Conservation (phyloP, 177 flowering plant species). For the Vitis hybrid region DNA sequence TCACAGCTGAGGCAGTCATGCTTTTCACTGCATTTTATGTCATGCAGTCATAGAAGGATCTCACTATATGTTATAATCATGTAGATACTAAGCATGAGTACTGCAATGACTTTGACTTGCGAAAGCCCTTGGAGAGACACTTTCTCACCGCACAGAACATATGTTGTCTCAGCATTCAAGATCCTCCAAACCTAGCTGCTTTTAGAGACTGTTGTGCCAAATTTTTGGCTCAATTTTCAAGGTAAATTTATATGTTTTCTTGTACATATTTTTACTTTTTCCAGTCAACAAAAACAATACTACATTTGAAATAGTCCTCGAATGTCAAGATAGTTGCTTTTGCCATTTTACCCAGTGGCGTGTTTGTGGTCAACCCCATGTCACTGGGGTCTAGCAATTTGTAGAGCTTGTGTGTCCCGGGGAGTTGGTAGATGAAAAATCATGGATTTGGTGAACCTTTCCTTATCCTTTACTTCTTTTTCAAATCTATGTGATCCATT, state of each 20-base stretch:
- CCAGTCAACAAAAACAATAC: too few relatives aligned
- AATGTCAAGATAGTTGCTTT: not conserved
- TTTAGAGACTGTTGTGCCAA: constrained; percentile 63
- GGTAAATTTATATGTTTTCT: constrained; percentile 36
- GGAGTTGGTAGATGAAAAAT: too few relatives aligned
- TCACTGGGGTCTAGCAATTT: too few relatives aligned
- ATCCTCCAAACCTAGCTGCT: constrained; percentile 39
- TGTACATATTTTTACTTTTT: not conserved
- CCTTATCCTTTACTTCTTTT: too few relatives aligned
- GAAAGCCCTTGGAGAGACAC: constrained; percentile 84
- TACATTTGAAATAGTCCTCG: too few relatives aligned
- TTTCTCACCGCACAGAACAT: constrained; percentile 48
- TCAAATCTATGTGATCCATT: too few relatives aligned
- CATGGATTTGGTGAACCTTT: too few relatives aligned
- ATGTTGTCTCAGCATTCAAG: constrained; percentile 72
- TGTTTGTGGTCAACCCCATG: not conserved
- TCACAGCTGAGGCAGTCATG: too few relatives aligned
- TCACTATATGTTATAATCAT: constrained; percentile 10
- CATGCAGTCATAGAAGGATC: too few relatives aligned
- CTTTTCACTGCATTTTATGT: not conserved
- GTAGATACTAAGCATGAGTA: constrained; percentile 64
- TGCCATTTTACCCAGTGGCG: not conserved
- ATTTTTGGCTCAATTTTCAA: constrained; percentile 61
- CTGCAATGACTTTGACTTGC: constrained; percentile 90
- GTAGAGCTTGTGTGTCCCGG: too few relatives aligned